Conservation (phyloP, 257 asterid genomes). For the Solanum commersonii region DNA sequence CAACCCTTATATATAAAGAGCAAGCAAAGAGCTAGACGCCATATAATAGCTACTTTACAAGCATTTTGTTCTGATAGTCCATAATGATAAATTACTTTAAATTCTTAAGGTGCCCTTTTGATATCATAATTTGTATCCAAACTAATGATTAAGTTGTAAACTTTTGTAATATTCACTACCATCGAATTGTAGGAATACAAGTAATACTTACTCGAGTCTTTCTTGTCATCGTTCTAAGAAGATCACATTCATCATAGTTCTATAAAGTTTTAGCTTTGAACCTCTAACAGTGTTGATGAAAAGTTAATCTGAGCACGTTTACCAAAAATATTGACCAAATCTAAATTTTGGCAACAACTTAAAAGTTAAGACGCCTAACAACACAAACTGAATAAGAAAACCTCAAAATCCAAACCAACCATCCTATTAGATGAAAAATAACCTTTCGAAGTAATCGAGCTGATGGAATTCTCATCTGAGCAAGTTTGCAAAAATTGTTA, state of each 20-base stretch:
- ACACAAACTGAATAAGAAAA: too few species aligned
- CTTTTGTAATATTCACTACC: not conserved
- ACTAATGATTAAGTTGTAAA: not conserved
- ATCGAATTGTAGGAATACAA: not conserved
- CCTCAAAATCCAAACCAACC: too few species aligned
- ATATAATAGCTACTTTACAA: not conserved
- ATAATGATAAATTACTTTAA: not conserved
- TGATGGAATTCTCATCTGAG: too few species aligned
- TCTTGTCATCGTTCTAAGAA: conserved; percentile 31
- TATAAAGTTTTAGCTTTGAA: not conserved
- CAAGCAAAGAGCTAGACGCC: not conserved
- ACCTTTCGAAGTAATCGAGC: too few species aligned
- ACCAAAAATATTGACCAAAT: too few species aligned
- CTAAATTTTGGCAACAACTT: too few species aligned
- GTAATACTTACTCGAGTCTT: conserved; percentile 39
- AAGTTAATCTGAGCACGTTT: too few species aligned
- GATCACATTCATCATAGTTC: not conserved
- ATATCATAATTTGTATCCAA: not conserved
- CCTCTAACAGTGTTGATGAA: too few species aligned
- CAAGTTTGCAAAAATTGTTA: too few species aligned
- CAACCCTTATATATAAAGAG: not conserved
- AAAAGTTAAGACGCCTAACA: too few species aligned
- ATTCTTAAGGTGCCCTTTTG: not conserved
- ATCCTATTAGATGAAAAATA: too few species aligned
- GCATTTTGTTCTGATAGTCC: not conserved